Evolutionary conservation across 2,329 filamentous ascomycete genomes (phyloP), one percentile per base, ranked within the genome.

Genomic region (Fusarium veterinarium): DNA sequence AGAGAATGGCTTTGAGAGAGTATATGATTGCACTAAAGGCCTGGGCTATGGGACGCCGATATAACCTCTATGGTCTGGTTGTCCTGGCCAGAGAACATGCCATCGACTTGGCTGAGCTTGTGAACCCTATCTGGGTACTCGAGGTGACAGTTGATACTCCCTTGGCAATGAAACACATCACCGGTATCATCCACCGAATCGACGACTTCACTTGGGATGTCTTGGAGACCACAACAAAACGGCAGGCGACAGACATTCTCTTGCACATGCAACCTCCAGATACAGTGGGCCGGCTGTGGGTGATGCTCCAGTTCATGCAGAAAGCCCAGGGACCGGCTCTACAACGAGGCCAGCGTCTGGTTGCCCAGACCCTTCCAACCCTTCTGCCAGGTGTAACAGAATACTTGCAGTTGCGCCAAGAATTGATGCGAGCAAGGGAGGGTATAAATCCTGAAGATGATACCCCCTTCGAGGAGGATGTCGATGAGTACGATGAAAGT

Each of bases 361-460:
- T 40, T 28, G 4, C 4, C 2, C 5, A 38, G 13, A 7, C 11
- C 4, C n/a, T 33, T 25, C 48, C 30, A 35, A 20, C n/a, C 31
- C 48, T 19, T 33, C 8, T 33, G 16, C 48, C 30, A 2, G 30
- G 6, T 11, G 13, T 51, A 8, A 1, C 5, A 19, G 48, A 51
- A 19, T 51, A 19, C 13, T n/a, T 51, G 8, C 5, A 1, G 12
- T 6, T 14, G 8, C 30, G 4, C 13, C 6, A 30, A 16, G 25
- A 30, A 8, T 11, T 30, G 28, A 20, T 10, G 20, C 48, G 12
- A 51, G 30, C 33, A 51, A 35, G 8, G 12, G 30, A 35, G n/a
- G 11, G 19, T 2, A 10, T 8, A 12, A 0, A 5, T 11, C 16
- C 4, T 19, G n/a, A 13, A 51, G 8, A 13, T 17, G 30, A 13